Evolutionary conservation across 805 yeast genomes (phyloP), one percentile per base, ranked within the genome.

Genomic region (Saccharomycopsis sp.): DNA sequence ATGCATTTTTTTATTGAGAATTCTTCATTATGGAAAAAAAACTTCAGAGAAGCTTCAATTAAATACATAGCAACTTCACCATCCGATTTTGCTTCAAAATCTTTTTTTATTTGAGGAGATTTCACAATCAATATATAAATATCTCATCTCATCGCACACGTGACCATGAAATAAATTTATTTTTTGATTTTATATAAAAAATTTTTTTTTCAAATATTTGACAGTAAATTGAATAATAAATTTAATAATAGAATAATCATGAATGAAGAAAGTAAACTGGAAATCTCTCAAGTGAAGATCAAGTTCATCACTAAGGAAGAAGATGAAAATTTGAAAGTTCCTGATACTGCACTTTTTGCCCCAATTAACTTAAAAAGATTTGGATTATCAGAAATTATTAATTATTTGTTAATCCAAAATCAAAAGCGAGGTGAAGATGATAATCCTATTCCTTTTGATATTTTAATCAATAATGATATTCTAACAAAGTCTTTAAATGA

Each of bases 361-460:
- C 98, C 98, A 18, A 80, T 81, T 18, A 62, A 80, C 3, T 69
- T 92, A 50, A 87, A 84, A 51, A 74, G 97, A 60, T 88, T 75
- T 57, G 98, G 98, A 42, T 70, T 92, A 31, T 85, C 96, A 3
- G 97, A 92, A 61, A 79, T 92, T 57, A 96, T 92, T 18, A 92
- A 92, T 62, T 96, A 92, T 63, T 67, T 92, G 42, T 66, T 92
- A 37, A 68, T 62, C 5, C 51, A 58, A 50, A 47, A 65, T 53
- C 23, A 51, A 49, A 42, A 66, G 49, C 51, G 57, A 40, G 61
- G 59, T 2, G 79, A 77, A 14, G 34, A 29, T 19, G 42, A 21
- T 19, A 66, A 63, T 34, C 78, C 92, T 1, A 73, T 86, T 40
- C 97, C 97, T 17, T 89, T 92, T 59, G 97, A 92, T 56, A 92